These are phyloP conservation scores for Sordariomycetes sp. DNA, from an alignment of 2,329 filamentous ascomycete genomes.

Conservation along the genomic window DNA sequence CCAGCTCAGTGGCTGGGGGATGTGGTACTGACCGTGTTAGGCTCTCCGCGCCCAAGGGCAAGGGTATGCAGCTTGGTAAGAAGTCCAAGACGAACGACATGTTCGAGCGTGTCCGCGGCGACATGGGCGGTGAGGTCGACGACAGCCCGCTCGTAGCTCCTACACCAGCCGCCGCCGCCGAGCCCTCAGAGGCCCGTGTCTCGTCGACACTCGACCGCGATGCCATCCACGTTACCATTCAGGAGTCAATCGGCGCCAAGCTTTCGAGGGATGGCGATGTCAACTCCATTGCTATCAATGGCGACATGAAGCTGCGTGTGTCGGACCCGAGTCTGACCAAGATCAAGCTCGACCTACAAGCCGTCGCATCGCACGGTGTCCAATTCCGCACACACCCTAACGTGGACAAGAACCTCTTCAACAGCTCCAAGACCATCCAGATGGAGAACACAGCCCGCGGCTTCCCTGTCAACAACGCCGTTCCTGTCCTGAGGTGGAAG, in stretches of 20 bases:
- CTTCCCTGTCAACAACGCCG: constrained; percentile 90
- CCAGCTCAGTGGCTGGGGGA: too few species aligned
- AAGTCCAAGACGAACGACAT: constrained; percentile 97
- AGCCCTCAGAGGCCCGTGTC: constrained; percentile 42
- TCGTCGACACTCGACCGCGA: constrained; percentile 69
- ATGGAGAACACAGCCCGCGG: constrained; percentile 80
- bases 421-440: constrained; percentile 73
- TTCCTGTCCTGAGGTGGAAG: constrained; percentile 90
- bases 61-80: constrained; percentile 98
- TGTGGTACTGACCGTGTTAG: too few species aligned
- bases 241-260: constrained; percentile 83
- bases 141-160: constrained; percentile 62
- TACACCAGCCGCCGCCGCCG: constrained; percentile 40
- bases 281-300: constrained; percentile 80
- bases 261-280: constrained; percentile 81
- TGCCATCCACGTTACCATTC: constrained; percentile 78
- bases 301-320: constrained; percentile 86
- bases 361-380: constrained; percentile 70
- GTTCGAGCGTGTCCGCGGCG: constrained; percentile 89
- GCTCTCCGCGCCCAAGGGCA: constrained; percentile 67
- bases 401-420: constrained; percentile 85
- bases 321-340: constrained; percentile 83
- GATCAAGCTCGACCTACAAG: constrained; percentile 73
- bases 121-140: constrained; percentile 80
- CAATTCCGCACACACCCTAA: constrained; percentile 96